Conservation (phyloP, 306 rosid genomes). For the Prunus armeniaca region DNA sequence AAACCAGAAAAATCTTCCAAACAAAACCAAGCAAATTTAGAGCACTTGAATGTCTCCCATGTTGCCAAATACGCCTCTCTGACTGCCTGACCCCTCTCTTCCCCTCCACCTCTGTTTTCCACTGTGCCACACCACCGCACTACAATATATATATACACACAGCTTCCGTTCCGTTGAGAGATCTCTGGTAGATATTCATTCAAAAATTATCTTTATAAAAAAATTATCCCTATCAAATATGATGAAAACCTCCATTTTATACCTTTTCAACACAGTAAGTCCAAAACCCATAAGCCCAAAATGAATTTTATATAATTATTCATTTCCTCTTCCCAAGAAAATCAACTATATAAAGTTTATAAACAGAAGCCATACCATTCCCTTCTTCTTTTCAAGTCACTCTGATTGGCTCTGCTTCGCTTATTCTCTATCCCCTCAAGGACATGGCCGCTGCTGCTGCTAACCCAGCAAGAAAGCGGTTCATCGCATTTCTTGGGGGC, state of each 20-base stretch:
- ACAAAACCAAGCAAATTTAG: neutral
- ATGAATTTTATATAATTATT: neutral
- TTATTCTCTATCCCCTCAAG: neutral
- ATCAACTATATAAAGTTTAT: neutral
- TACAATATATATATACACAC: neutral
- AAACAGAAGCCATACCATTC: neutral
- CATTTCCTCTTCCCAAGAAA: neutral
- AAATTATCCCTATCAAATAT: too few relatives aligned
- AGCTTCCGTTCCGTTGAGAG: too few relatives aligned
- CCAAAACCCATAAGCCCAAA: neutral
- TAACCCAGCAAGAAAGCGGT: neutral
- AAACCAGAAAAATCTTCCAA: neutral
- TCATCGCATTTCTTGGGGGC: slow-evolving; percentile 7
- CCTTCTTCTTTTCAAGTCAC: neutral
- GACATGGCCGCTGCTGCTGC: neutral
- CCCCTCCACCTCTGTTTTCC: neutral
- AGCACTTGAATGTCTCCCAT: neutral
- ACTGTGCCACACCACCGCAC: neutral
- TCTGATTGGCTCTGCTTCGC: neutral
- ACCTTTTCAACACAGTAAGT: neutral
- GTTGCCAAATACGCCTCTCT: neutral
- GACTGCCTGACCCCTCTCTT: neutral
- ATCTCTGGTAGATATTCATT: too few relatives aligned
- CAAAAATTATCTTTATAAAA: too few relatives aligned
- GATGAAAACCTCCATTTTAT: too few relatives aligned